Conservation (phyloP, 768 basidiomycete species). For the Tulasnella calospora region DNA sequence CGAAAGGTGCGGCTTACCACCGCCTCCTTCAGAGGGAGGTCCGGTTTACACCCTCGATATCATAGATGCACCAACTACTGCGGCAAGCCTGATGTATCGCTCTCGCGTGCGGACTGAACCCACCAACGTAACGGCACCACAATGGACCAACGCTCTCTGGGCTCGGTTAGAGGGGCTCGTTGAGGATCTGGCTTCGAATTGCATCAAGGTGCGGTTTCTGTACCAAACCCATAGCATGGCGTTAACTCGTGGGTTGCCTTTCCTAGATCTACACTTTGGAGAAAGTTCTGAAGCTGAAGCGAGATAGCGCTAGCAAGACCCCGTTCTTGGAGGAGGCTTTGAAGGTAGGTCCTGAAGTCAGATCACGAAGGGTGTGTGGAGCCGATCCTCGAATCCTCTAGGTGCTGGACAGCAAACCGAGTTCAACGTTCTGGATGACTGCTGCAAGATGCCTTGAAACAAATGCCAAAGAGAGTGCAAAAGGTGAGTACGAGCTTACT, state of each 20-base stretch:
- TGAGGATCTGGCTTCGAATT: slow-evolving; percentile 84
- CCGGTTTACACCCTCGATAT: not conserved
- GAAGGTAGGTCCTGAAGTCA: slow-evolving; percentile 54
- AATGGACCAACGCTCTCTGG: slow-evolving; percentile 83
- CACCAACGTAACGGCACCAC: slow-evolving; percentile 78
- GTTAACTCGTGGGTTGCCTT: not conserved
- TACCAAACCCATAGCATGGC: not conserved
- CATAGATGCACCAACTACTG: slow-evolving; percentile 33
- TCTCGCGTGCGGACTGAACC: slow-evolving; percentile 88
- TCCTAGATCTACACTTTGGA: slow-evolving; percentile 86
- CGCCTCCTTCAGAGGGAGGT: not conserved
- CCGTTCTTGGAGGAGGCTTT: slow-evolving; percentile 90
- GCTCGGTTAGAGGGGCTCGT: slow-evolving; percentile 71
- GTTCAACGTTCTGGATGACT: slow-evolving; percentile 84
- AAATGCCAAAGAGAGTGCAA: slow-evolving; percentile 71
- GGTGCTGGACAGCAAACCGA: slow-evolving; percentile 87
- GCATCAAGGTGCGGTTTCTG: slow-evolving; percentile 64
- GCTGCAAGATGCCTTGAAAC: slow-evolving; percentile 76
- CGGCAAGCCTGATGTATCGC: slow-evolving; percentile 58
- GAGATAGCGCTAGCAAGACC: slow-evolving; percentile 67
- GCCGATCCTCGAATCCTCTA: slow-evolving; percentile 34
- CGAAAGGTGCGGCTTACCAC: slow-evolving; percentile 55
- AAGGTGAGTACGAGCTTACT: slow-evolving; percentile 46
- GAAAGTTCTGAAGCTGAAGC: slow-evolving; percentile 86
- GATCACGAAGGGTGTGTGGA: not conserved